Percentiles rank a stretch among this genome's conserved stretches.
These are phyloP conservation scores for Russula virescens DNA, from an alignment of 768 basidiomycete species.

Conservation along the genomic window DNA sequence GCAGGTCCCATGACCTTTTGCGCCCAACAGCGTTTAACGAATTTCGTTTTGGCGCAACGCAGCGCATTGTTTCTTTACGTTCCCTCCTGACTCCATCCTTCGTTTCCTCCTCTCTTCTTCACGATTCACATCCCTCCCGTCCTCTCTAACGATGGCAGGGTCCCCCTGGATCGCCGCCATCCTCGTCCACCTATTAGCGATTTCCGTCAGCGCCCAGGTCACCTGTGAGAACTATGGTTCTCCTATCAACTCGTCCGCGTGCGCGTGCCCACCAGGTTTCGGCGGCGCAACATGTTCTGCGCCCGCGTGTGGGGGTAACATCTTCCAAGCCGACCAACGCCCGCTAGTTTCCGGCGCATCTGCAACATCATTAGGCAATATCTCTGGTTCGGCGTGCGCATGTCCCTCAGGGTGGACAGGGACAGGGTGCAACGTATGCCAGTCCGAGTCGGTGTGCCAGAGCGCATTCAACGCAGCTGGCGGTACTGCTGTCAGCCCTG, in stretches of 20 bases:
- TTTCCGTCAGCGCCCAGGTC: constrained; percentile 22
- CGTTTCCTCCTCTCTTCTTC: neutral
- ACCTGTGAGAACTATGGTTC: constrained; percentile 68
- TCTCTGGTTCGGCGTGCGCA: constrained; percentile 59
- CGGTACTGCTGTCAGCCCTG: constrained; percentile 27
- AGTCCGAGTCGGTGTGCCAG: constrained; percentile 60
- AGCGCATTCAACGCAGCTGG: constrained; percentile 45
- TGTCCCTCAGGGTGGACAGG: constrained; percentile 77
- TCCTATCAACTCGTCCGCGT: constrained; percentile 44
- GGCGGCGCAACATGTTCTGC: constrained; percentile 64
- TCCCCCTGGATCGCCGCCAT: neutral
- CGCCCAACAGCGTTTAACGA: no score
- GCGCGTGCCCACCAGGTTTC: constrained; percentile 79
- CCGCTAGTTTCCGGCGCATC: constrained; percentile 39
- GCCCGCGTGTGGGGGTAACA: constrained; percentile 73
- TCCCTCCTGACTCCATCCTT: neutral
- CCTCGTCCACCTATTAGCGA: neutral
- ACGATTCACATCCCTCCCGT: neutral
- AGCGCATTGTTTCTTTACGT: no score
- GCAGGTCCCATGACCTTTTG: no score
- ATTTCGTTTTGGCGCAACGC: no score
- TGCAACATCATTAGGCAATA: constrained; percentile 47
- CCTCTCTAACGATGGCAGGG: neutral
- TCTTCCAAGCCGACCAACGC: constrained; percentile 67
- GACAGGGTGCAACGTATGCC: constrained; percentile 75